Evolutionary conservation across 495 filamentous ascomycete species (phyloP).

Genomic region (Neurospora sp.): DNA sequence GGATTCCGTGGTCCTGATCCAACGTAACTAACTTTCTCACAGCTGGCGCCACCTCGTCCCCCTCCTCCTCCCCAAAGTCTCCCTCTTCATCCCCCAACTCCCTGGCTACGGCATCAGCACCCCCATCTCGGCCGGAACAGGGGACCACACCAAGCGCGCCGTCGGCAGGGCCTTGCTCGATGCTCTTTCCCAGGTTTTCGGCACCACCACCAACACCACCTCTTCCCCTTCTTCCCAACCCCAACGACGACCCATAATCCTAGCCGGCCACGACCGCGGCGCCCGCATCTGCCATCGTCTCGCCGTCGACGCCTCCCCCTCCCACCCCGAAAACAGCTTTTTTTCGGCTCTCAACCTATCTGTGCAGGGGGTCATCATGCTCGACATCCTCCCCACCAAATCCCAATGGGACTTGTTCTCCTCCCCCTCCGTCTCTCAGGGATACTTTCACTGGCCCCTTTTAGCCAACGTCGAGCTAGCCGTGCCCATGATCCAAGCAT

Average conservation of each 20-base stretch:
- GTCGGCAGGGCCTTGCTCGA: conserved; percentile 29
- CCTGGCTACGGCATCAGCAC: conserved; percentile 38
- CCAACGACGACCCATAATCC: conserved; percentile 9
- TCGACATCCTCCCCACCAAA: conserved; percentile 42
- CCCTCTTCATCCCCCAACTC: conserved; percentile 35
- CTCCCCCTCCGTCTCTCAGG: conserved; percentile 15
- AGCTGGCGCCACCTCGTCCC: conserved; percentile 17
- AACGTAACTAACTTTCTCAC: not conserved
- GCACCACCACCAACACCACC: not conserved
- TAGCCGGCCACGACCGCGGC: conserved; percentile 39
- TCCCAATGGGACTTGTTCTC: conserved; percentile 27
- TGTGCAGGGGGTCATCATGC: conserved; percentile 24
- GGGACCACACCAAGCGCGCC: conserved; percentile 20
- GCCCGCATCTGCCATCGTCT: conserved; percentile 39
- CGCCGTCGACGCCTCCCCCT: conserved; percentile 17
- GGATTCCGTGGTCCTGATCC: too few relatives aligned
- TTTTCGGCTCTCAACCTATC: not conserved
- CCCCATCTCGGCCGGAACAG: conserved; percentile 3
- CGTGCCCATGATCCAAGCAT: conserved; percentile 32
- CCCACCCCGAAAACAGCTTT: not conserved
- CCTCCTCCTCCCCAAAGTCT: conserved; percentile 5
- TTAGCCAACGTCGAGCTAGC: conserved; percentile 38
- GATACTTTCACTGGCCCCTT: conserved; percentile 42
- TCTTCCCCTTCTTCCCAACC: too few relatives aligned
- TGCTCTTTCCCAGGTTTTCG: conserved; percentile 17